Evolutionary conservation across 2,329 filamentous ascomycete species (phyloP).

Genomic region (Pyrenophora graminea): DNA sequence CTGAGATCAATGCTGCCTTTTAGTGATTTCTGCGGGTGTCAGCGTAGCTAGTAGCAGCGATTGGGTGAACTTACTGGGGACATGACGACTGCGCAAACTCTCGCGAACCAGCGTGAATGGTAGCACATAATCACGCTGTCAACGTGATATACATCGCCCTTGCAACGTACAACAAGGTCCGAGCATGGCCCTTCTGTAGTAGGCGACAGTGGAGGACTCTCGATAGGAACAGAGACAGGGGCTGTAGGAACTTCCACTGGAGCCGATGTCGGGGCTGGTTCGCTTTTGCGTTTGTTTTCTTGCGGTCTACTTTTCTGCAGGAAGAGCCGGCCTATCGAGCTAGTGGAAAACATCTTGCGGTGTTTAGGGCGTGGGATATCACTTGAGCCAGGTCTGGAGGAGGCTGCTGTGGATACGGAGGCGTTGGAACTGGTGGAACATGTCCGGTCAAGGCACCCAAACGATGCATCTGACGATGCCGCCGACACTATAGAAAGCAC

Average conservation of each 20-base stretch:
- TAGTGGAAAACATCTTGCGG: slow-evolving; percentile 18
- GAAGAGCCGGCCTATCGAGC: slow-evolving; percentile 16
- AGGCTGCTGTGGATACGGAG: slow-evolving; percentile 17
- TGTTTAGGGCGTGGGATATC: slow-evolving; percentile 12
- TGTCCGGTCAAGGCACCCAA: slow-evolving; percentile 12
- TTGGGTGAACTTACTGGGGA: slow-evolving; percentile 19
- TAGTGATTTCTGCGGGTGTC: slow-evolving; percentile 25
- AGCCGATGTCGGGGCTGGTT: slow-evolving; percentile 3
- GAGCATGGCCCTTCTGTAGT: slow-evolving; percentile 25
- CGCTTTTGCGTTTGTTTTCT: background rate
- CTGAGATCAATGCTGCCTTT: slow-evolving; percentile 37
- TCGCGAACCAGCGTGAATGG: slow-evolving; percentile 38
- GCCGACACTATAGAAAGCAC: slow-evolving; percentile 7
- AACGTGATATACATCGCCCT: slow-evolving; percentile 36
- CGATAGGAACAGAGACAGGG: background rate
- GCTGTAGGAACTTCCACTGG: background rate
- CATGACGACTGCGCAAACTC: slow-evolving; percentile 34
- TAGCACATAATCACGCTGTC: slow-evolving; percentile 37
- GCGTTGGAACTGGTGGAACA: slow-evolving; percentile 15
- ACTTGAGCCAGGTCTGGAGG: slow-evolving; percentile 16
- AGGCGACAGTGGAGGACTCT: background rate
- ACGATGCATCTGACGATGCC: slow-evolving; percentile 18
- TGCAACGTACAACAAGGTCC: slow-evolving; percentile 37
- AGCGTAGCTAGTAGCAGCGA: slow-evolving; percentile 1
- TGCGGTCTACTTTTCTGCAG: slow-evolving; percentile 18